A percentile compares a stretch with the other conserved stretches of the same genome.
These are phyloP conservation scores for Ehretia macrophylla DNA, from an alignment of 257 asterid genomes.

Conservation along the genomic window DNA sequence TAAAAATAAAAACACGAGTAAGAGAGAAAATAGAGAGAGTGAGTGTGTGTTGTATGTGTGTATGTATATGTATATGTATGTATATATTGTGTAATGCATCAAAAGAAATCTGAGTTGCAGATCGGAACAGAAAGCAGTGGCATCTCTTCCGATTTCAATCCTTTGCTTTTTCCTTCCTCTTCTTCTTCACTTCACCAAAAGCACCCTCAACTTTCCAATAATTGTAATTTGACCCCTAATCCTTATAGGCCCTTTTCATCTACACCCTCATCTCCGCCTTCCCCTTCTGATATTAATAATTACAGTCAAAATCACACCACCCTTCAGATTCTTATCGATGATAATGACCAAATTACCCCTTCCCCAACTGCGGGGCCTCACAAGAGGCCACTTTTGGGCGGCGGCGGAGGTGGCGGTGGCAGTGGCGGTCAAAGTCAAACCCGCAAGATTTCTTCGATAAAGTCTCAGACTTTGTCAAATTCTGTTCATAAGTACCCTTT, in stretches of 20 bases:
- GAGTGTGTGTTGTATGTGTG: neutral
- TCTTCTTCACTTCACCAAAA: constrained; percentile 57
- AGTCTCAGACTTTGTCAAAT: constrained; percentile 54
- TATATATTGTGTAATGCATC: constrained; percentile 64
- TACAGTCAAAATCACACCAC: constrained; percentile 15
- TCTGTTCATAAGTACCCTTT: constrained; percentile 55
- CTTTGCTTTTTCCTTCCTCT: constrained; percentile 21
- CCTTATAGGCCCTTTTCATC: constrained; percentile 4
- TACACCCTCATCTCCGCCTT: constrained; percentile 22
- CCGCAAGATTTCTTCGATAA: constrained; percentile 31
- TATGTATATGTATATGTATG: neutral
- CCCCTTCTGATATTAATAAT: constrained; percentile 14
- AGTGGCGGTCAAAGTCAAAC: constrained; percentile 31
- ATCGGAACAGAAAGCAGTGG: constrained; percentile 99
- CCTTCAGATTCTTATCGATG: constrained; percentile 51
- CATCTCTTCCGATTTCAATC: constrained; percentile 99
- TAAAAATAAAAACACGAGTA: no score
- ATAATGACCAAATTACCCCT: constrained; percentile 49
- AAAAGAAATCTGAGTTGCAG: constrained; percentile 92
- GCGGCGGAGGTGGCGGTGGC: neutral
- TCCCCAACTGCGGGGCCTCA: constrained; percentile 59
- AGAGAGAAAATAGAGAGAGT: neutral
- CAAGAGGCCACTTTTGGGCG: constrained; percentile 57
- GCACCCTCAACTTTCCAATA: constrained; percentile 36
- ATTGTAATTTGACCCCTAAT: constrained; percentile 17